Evolutionary conservation across 2,329 filamentous ascomycete species (phyloP).

Genomic region (Elsinoe fawcettii): DNA sequence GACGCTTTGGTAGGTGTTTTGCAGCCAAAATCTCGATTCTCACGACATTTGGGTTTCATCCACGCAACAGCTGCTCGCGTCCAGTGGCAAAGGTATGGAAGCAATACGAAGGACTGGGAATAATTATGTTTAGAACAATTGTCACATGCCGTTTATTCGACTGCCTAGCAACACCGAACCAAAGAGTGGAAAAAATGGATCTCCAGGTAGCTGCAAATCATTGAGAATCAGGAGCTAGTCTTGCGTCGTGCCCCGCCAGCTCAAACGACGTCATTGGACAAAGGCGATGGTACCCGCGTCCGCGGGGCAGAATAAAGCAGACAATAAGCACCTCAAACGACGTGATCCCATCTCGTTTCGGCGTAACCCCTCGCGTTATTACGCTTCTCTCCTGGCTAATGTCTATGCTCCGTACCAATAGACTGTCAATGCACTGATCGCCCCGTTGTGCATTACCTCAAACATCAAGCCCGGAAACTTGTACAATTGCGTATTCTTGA

Average conservation of each 20-base stretch:
- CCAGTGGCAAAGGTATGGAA: neutral
- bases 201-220: slow-evolving; percentile 11
- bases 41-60: neutral
- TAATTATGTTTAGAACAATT: neutral
- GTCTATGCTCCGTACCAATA: slow-evolving; percentile 48
- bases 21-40: slow-evolving; percentile 6
- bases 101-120: neutral
- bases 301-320: neutral
- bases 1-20: neutral
- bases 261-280: slow-evolving; percentile 7
- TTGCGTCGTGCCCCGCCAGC: neutral
- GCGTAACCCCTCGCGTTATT: neutral
- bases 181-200: neutral
- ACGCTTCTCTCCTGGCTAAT: neutral
- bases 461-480: slow-evolving; percentile 92
- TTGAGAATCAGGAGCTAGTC: neutral
- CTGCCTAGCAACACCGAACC: neutral
- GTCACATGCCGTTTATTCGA: neutral
- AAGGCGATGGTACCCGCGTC: neutral
- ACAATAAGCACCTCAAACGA: neutral
- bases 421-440: slow-evolving; percentile 80
- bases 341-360: neutral
- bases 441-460: slow-evolving; percentile 88
- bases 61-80: neutral
- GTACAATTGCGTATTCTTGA: slow-evolving; percentile 75